Conservation (phyloP, 2,329 filamentous ascomycete species). For the Diaporthe citrichinensis region DNA sequence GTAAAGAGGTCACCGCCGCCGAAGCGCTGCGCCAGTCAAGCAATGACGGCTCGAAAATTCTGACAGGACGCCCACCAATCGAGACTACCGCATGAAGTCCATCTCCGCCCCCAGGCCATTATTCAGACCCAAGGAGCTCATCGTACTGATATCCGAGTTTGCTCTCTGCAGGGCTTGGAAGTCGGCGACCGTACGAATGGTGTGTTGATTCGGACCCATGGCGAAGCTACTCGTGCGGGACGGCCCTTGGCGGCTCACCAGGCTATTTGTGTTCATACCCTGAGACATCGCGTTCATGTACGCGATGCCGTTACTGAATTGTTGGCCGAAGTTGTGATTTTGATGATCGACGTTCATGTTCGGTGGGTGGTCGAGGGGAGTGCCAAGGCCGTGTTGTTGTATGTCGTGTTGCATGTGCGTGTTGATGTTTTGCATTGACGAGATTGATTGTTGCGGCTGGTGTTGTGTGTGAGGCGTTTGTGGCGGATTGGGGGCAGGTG, state of each 20-base stretch:
- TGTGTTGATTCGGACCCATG: conserved; percentile 52
- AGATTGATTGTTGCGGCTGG: conserved; percentile 51
- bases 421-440: conserved; percentile 51
- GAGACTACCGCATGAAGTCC: conserved; percentile 51
- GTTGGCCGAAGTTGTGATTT: conserved; percentile 47
- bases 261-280: conserved; percentile 40
- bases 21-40: background rate
- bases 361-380: conserved; percentile 50
- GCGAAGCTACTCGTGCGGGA: conserved; percentile 58
- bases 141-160: conserved; percentile 56
- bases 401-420: conserved; percentile 54
- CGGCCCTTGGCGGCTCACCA: conserved; percentile 53
- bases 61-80: background rate
- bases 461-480: conserved; percentile 49
- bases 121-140: conserved; percentile 53
- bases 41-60: background rate
- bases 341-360: conserved; percentile 52
- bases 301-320: conserved; percentile 45
- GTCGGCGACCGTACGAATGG: conserved; percentile 61
- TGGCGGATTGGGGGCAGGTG: conserved; percentile 36
- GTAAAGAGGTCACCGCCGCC: background rate
- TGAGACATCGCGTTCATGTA: conserved; percentile 45
- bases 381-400: conserved; percentile 51
- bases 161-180: conserved; percentile 65
- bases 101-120: conserved; percentile 52